These are phyloP conservation scores for Batrachochytrium dendrobatidis DNA, from an alignment of 371 early-diverging fungal genomes.

Conservation along the genomic window DNA sequence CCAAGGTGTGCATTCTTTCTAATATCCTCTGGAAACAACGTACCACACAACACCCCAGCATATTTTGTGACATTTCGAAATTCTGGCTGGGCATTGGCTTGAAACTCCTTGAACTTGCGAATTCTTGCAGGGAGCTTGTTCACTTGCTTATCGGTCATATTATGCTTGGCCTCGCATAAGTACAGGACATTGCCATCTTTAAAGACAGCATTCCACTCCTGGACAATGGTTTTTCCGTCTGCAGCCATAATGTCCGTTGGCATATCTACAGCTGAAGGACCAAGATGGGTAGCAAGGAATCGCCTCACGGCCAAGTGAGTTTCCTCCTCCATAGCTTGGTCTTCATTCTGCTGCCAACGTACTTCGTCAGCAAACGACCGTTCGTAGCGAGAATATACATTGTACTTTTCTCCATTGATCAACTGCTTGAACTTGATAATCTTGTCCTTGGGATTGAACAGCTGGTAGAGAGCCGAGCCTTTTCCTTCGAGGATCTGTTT, in stretches of 20 bases:
- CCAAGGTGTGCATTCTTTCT: no score
- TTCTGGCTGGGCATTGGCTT: no score
- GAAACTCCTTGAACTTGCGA: no score
- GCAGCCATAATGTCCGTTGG: not conserved
- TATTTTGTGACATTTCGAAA: no score
- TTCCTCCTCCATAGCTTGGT: not conserved
- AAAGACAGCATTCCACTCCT: no score
- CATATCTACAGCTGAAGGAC: not conserved
- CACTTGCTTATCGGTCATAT: no score
- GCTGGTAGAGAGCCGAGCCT: slow-evolving; percentile 1
- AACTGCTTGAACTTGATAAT: slow-evolving; percentile 3
- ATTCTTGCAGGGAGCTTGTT: no score
- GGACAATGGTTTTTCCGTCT: not conserved
- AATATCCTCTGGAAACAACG: no score
- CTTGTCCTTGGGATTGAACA: slow-evolving; percentile 2
- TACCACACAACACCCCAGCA: no score
- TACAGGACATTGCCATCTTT: no score
- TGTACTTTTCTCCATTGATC: slow-evolving; percentile 8
- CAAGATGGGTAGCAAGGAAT: not conserved
- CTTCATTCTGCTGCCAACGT: not conserved
- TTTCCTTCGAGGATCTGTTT: slow-evolving; percentile 1
- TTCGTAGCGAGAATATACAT: slow-evolving; percentile 6
- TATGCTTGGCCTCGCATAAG: no score
- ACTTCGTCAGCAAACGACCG: not conserved
- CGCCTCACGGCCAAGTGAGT: not conserved